A percentile compares a stretch with the other conserved stretches of the same genome.
Evolutionary conservation across 2,329 filamentous ascomycete genomes (phyloP).

Genomic region (Cladobotryum mycophilum): DNA sequence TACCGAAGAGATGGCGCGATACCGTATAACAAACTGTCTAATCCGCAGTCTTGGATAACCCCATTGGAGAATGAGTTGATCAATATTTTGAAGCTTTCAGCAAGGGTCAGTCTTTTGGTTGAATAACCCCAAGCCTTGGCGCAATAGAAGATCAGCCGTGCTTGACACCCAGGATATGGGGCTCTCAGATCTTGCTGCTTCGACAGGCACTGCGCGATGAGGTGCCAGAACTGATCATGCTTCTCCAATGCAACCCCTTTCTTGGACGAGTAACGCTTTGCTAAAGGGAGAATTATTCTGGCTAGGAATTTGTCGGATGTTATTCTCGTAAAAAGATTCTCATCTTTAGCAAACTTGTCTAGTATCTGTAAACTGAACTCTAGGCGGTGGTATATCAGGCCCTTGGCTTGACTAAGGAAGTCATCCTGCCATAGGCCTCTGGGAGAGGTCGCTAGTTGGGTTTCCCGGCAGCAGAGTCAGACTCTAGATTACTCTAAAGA

Average conservation of each 20-base stretch:
- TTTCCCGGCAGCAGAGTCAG: too few species aligned
- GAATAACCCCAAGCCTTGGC: neutral
- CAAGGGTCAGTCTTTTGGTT: neutral
- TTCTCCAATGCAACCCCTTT: neutral
- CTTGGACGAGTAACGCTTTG: neutral
- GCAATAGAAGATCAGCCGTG: neutral
- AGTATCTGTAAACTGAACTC: conserved; percentile 3
- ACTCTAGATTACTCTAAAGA: neutral
- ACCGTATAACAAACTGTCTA: neutral
- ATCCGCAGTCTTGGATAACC: neutral
- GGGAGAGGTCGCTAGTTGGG: neutral
- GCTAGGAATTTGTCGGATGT: neutral
- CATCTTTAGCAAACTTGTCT: neutral
- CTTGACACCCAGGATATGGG: neutral
- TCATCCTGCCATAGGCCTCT: too few species aligned
- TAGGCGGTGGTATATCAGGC: neutral
- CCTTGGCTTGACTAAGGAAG: neutral
- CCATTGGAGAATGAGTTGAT: neutral
- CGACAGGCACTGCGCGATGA: neutral
- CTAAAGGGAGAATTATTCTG: neutral
- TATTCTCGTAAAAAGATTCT: neutral
- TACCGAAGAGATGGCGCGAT: conserved; percentile 10
- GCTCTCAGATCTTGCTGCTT: neutral
- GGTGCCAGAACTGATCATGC: neutral
- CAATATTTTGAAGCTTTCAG: neutral